Evolutionary conservation across 768 basidiomycete species (phyloP).

Genomic region (Hortiboletus flavorubellus): DNA sequence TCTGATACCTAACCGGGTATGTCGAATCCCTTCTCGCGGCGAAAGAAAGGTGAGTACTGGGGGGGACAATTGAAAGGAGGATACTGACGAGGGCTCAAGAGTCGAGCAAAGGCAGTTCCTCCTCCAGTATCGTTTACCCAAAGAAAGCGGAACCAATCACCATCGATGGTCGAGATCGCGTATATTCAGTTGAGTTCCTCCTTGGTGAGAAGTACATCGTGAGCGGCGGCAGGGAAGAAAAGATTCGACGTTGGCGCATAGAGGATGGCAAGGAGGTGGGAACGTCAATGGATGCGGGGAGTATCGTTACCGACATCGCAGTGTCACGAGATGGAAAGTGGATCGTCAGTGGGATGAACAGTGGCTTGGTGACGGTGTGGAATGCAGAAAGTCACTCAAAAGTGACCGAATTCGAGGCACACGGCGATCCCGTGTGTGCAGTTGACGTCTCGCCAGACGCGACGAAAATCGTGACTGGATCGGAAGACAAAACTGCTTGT

Average conservation of each 20-base stretch:
- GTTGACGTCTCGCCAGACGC: conserved; percentile 5
- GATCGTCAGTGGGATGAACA: neutral
- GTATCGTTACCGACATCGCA: neutral
- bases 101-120: too few species aligned
- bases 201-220: neutral
- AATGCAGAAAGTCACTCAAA: neutral
- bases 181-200: neutral
- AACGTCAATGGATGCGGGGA: neutral
- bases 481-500: neutral
- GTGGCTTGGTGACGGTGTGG: neutral
- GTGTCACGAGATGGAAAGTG: neutral
- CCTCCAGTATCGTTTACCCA: neutral
- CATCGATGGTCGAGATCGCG: neutral
- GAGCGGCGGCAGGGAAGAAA: neutral
- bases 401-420: neutral
- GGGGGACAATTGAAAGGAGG: too few species aligned
- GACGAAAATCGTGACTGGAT: neutral
- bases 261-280: neutral
- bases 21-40: too few species aligned
- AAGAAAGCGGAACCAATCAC: neutral
- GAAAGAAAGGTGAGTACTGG: too few species aligned
- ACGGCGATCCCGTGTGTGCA: neutral
- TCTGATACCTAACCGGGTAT: too few species aligned
- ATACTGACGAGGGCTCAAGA: too few species aligned
- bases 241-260: neutral